Percentiles rank a stretch among this genome's conserved stretches.
Conservation (phyloP, 2,329 filamentous ascomycete genomes). For the Cordyceps cateniannulata region DNA sequence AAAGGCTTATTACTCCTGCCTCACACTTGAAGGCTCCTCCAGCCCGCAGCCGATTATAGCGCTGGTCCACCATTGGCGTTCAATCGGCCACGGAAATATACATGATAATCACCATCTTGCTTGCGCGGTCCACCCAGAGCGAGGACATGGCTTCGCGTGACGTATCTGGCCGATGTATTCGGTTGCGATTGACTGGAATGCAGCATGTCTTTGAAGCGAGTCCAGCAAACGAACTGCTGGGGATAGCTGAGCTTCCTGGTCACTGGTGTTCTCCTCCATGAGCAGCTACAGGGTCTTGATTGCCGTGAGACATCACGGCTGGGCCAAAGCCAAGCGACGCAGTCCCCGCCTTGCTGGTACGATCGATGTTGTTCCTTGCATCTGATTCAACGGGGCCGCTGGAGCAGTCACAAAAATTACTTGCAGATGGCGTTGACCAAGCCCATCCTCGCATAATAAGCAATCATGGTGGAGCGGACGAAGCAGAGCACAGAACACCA, state of each 20-base stretch:
- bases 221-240: not conserved
- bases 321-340: not conserved
- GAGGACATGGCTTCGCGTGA: not conserved
- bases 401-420: not conserved
- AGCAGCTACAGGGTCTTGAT: not conserved
- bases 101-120: too few relatives aligned
- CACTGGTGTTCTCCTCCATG: too few relatives aligned
- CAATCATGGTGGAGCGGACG: not conserved
- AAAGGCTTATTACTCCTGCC: not conserved
- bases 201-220: not conserved
- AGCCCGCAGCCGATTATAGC: not conserved
- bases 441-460: not conserved
- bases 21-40: not conserved
- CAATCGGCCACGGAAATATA: not conserved
- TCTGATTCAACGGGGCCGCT: constrained; percentile 5
- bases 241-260: not conserved
- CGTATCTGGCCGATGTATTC: not conserved
- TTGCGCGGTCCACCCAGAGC: not conserved
- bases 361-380: constrained; percentile 5
- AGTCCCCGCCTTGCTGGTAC: not conserved
- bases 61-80: not conserved
- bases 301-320: constrained; percentile 6
- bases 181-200: constrained; percentile 1
- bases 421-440: constrained; percentile 4
- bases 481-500: not conserved